These are phyloP conservation scores for Quercus rubra DNA, from an alignment of 306 rosid genomes.

Conservation along the genomic window DNA sequence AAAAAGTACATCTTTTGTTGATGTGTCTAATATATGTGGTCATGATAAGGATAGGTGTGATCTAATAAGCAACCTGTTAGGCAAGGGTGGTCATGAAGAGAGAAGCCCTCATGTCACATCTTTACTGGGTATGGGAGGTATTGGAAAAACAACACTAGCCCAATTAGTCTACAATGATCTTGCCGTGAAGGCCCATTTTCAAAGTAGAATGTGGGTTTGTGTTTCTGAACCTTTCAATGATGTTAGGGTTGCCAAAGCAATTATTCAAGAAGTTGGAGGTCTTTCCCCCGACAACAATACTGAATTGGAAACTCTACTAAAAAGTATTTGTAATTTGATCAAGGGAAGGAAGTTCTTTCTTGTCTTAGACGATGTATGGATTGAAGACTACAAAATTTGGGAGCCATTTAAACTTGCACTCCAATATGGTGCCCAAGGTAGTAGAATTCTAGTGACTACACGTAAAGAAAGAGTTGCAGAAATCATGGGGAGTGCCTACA, in stretches of 20 bases:
- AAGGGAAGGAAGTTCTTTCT: background rate
- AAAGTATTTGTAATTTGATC: background rate
- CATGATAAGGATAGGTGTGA: conserved; percentile 4
- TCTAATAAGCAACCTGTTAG: background rate
- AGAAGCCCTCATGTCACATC: background rate
- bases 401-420: background rate
- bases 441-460: background rate
- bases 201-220: conserved; percentile 8
- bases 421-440: background rate
- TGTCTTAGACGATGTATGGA: too few relatives aligned
- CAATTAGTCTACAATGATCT: conserved; percentile 4
- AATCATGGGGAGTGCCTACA: background rate
- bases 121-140: conserved; percentile 26
- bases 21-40: conserved; percentile 1
- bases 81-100: background rate
- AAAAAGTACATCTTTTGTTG: background rate
- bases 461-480: conserved; percentile 1
- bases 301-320: background rate
- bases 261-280: background rate
- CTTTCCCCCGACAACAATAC: background rate
- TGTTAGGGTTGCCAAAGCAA: conserved; percentile 7
- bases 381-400: background rate
- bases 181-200: conserved; percentile 6
- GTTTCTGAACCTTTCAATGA: conserved; percentile 20
- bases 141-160: background rate